phyloP scores from a whole-genome alignment of 306 rosid species.

The Prosopis cineraria region DNA sequence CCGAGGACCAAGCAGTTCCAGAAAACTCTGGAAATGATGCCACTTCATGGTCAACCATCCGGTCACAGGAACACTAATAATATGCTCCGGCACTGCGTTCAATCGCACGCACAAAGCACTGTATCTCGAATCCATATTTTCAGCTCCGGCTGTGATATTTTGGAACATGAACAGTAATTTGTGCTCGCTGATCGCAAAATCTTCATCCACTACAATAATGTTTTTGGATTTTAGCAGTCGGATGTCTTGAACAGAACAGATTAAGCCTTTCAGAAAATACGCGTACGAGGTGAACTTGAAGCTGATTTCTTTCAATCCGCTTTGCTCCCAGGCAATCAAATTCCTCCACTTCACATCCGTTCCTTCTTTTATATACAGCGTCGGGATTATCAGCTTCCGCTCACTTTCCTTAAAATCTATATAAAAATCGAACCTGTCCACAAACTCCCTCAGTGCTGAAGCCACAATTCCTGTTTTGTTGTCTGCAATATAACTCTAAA shows the following conservation, averaged over 20 bases:
- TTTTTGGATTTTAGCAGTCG: not conserved
- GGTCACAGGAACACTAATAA: too few species aligned
- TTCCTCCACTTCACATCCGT: constrained; percentile 31
- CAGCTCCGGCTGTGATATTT: not conserved
- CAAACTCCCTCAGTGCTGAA: not conserved
- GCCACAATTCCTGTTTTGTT: not conserved
- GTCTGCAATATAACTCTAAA: not conserved
- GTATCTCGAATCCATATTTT: not conserved
- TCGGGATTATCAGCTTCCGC: not conserved
- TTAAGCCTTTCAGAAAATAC: not conserved
- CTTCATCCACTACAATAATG: not conserved
- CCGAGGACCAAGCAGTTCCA: too few species aligned
- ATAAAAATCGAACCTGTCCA: not conserved
- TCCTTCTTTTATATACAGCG: not conserved
- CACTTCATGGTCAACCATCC: too few species aligned
- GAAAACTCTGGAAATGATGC: not conserved
- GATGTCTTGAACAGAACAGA: not conserved
- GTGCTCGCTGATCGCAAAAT: not conserved
- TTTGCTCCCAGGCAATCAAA: constrained; percentile 27
- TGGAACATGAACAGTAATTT: not conserved
- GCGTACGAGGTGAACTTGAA: not conserved
- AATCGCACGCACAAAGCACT: not conserved
- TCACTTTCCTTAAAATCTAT: not conserved
- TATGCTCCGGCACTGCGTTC: too few species aligned
- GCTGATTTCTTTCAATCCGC: not conserved